These are phyloP conservation scores for Elsinoe ampelina DNA, from an alignment of 2,329 filamentous ascomycete species.

Conservation along the genomic window DNA sequence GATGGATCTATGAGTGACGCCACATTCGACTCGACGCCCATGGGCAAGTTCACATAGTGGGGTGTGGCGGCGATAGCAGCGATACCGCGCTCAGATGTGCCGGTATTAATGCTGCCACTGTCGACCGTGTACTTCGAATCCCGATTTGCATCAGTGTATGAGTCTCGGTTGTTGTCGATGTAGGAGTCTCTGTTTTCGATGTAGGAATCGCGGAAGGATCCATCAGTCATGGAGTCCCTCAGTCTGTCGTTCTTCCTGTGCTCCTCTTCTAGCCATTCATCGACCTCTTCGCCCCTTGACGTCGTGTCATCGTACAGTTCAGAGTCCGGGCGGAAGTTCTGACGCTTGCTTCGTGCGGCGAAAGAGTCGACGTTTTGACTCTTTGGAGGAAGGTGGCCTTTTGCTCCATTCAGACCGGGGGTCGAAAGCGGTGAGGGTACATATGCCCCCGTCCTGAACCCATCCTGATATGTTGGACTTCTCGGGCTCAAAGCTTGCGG, in stretches of 20 bases:
- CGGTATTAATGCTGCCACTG: constrained; percentile 44
- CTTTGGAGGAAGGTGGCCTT: constrained; percentile 34
- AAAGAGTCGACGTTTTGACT: constrained; percentile 10
- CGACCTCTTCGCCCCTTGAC: constrained; percentile 31
- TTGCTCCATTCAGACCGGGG: constrained; percentile 31
- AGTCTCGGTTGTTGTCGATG: constrained; percentile 35
- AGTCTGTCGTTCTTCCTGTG: constrained; percentile 53
- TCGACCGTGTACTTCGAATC: constrained; percentile 46
- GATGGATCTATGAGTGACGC: constrained; percentile 84
- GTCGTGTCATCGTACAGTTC: constrained; percentile 22
- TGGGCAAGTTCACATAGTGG: constrained; percentile 61
- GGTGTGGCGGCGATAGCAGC: constrained; percentile 63
- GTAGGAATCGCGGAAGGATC: constrained; percentile 4
- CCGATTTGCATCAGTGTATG: constrained; percentile 38
- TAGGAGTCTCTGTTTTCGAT: constrained; percentile 31
- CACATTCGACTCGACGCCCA: constrained; percentile 78
- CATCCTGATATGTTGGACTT: constrained; percentile 18
- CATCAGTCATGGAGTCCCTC: constrained; percentile 35
- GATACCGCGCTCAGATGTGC: constrained; percentile 61
- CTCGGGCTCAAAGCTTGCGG: constrained; percentile 25
- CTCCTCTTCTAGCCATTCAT: constrained; percentile 43
- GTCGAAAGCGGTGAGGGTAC: constrained; percentile 22
- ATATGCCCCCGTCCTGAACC: background rate
- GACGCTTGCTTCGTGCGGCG: constrained; percentile 24
- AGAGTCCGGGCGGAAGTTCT: constrained; percentile 36